Base-by-base conservation (phyloP, 106 monocot species). In the Alisma plantagoaquatica region DNA sequence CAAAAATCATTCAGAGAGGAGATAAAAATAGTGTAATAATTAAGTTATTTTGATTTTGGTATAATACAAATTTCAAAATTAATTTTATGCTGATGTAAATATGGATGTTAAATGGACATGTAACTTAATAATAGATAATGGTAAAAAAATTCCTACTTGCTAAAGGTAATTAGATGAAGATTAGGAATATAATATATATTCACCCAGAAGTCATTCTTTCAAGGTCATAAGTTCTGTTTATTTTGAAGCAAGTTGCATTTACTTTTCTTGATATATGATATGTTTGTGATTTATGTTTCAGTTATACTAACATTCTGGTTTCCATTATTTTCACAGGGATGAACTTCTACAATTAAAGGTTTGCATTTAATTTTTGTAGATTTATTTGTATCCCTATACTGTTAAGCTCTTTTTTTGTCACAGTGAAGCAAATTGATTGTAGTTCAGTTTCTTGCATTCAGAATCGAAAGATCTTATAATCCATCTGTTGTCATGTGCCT, bases 311-410 rank as follows among this genome's bases (percentile, higher is more conserved):
- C 14, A 14, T 38, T 38, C 9, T 38, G 35, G 35, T 14, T 38
- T 38, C 35, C 9, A 17, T 46, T n/a, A 17, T 46, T 5, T 46
- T 46, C 12, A 49, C 48, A 49, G 48, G 19, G 48, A 49, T 20
- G 48, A 49, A 49, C 10, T 49, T 5, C 21, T 3, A 19, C 10
- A 49, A 4, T 49, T 49, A 24, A 49, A 49, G 48, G 48, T 49
- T 10, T 23, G 22, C n/a, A n/a, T 49, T 24, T 8, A 38, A 38
- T 38, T 38, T 38, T 14, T 38, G 14, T 38, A 14, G 9, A 8
- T 38, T 8, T 8, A 38, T 38, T 8, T 8, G 35, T 38, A 38
- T 38, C 14, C 14, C 9, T 8, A 38, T 38, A 38, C 35, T 38
- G 35, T 38, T 8, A 38, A 8, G 14, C 14, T 38, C 14, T 6